Evolutionary conservation across 2,329 filamentous ascomycete species (phyloP).

Genomic region (Ceratocystiopsis sp.): DNA sequence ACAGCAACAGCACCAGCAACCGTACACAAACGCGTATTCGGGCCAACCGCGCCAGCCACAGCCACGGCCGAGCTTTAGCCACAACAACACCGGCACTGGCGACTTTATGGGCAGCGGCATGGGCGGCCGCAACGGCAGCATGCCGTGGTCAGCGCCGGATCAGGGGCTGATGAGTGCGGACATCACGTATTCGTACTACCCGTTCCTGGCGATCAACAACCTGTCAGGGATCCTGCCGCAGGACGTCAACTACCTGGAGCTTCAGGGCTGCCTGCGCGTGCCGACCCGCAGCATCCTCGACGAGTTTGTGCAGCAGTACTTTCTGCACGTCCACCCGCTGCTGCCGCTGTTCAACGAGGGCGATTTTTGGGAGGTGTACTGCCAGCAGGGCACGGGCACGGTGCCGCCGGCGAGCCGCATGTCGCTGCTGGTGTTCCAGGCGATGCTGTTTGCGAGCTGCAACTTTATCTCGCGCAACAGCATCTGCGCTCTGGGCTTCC

Average conservation of each 20-base stretch:
- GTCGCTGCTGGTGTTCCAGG: conserved; percentile 28
- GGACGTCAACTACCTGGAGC: conserved; percentile 28
- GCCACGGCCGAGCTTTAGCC: background rate
- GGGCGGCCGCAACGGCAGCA: background rate
- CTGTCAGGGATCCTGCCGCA: conserved; percentile 22
- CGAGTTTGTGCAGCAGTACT: conserved; percentile 31
- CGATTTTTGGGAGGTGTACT: conserved; percentile 29
- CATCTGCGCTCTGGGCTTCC: conserved; percentile 8
- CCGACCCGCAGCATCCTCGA: conserved; percentile 24
- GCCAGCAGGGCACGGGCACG: conserved; percentile 8
- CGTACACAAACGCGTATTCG: background rate
- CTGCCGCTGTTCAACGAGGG: conserved; percentile 27
- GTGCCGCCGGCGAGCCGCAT: conserved; percentile 13
- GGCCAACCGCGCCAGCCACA: conserved; percentile 1
- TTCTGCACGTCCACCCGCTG: conserved; percentile 28
- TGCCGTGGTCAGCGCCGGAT: conserved; percentile 1
- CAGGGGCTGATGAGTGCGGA: conserved; percentile 5
- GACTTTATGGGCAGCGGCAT: background rate
- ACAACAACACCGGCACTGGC: background rate
- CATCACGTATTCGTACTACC: conserved; percentile 23
- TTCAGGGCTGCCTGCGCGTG: conserved; percentile 28
- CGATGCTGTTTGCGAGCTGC: conserved; percentile 22
- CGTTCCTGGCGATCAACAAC: conserved; percentile 23
- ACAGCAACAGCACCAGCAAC: background rate
- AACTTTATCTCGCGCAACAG: conserved; percentile 8